Evolutionary conservation across 306 rosid genomes (phyloP), one percentile per base, ranked within the genome.

Genomic region (Lathyrus oleraceus): DNA sequence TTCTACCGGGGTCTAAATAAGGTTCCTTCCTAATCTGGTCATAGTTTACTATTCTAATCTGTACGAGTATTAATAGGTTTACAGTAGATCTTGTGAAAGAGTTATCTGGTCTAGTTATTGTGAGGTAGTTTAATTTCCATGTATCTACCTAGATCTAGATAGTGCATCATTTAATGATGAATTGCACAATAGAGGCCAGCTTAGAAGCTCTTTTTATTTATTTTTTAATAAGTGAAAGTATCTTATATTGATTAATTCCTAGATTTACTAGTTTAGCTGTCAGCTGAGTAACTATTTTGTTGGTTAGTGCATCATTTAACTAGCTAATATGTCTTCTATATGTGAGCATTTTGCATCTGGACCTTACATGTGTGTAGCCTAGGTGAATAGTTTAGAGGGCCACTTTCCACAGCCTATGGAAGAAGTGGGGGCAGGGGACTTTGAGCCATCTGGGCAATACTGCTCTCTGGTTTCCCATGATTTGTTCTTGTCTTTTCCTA

Each of bases 401-500:
- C 53, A 60, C 25, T 14, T 70, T 70, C 40, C 28, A 15, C 25
- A 1, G 32, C 45, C 35, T 43, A 58, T 17, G n/a, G 45, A 58
- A 43, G 67, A 58, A 58, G 58, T 10, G 36, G 60, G 39, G 56
- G 32, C 0, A 9, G 30, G 44, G 61, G 40, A 65, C 19, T 61
- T 61, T 69, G 49, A 42, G 36, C 10, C 39, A 54, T 56, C 32
- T 43, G 12, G 25, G 45, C 43, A 40, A 43, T 71, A 39, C 44
- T 27, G 25, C 61, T 36, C 53, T 54, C 53, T 63, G 68, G 53
- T 56, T 39, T 72, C 38, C 70, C 12, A 11, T 14, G 51, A 10
- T 28, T 16, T 49, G 57, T 23, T 25, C 52, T 39, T 63, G 61
- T 52, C 66, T 30, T 32, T 42, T 53, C 25, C 21, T 30, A 27